phyloP scores from a whole-genome alignment of 352 stramenopile species.

The Phytophthora hibernalis region DNA sequence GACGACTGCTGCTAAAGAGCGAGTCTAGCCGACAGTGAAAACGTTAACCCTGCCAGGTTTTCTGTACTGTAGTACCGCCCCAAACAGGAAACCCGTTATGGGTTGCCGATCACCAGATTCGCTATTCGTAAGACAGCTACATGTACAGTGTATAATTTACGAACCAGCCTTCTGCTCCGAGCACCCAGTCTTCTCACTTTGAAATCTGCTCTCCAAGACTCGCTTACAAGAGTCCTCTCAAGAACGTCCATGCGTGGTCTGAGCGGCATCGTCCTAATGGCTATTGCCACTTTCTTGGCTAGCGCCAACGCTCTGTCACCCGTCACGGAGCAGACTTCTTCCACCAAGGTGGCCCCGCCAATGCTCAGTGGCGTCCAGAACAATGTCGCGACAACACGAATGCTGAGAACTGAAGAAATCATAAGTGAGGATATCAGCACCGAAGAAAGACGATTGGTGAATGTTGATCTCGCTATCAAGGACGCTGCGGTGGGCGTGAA shows the following conservation, averaged over 20 bases:
- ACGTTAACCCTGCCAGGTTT: too few relatives aligned
- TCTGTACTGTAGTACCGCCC: too few relatives aligned
- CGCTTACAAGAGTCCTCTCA: too few relatives aligned
- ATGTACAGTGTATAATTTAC: too few relatives aligned
- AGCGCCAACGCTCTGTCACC: neutral
- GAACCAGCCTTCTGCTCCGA: too few relatives aligned
- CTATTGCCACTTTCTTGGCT: neutral
- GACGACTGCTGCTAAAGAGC: too few relatives aligned
- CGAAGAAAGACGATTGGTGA: neutral
- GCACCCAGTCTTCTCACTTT: too few relatives aligned
- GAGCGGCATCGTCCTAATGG: neutral
- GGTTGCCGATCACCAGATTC: too few relatives aligned
- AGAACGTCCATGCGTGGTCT: neutral
- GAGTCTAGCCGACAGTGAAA: too few relatives aligned
- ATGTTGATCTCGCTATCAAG: slow-evolving; percentile 2
- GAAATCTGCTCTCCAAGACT: too few relatives aligned
- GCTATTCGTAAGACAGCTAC: too few relatives aligned
- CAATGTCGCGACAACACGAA: neutral
- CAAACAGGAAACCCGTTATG: too few relatives aligned
- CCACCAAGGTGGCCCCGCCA: neutral
- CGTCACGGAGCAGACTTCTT: neutral
- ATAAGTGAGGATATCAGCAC: neutral
- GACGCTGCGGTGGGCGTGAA: slow-evolving; percentile 3
- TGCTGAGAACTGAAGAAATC: neutral
- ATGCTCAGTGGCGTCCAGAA: neutral